phyloP scores from a whole-genome alignment of 805 yeast genomes.

The Metschnikowia koreensis region DNA sequence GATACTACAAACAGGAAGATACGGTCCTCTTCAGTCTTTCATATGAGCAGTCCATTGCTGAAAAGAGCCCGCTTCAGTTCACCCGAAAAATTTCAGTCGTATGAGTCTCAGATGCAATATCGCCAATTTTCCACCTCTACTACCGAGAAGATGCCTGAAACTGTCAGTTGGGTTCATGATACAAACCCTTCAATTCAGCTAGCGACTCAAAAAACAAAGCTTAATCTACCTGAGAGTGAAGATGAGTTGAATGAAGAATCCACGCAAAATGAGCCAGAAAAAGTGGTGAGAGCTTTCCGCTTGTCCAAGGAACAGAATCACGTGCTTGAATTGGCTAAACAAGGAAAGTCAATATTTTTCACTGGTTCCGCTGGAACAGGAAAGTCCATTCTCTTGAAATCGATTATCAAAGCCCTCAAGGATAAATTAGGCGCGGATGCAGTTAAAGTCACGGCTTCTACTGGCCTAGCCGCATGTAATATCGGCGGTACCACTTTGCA shows the following conservation, averaged over 20 bases:
- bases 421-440: conserved; percentile 38
- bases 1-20: not conserved
- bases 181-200: conserved; percentile 27
- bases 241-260: not conserved
- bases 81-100: conserved; percentile 9
- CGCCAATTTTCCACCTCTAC: conserved; percentile 9
- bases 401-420: conserved; percentile 48
- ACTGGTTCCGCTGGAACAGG: conserved; percentile 92
- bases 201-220: conserved; percentile 22
- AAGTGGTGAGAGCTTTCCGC: conserved; percentile 36
- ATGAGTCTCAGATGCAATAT: conserved; percentile 13
- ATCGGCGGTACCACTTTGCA: conserved; percentile 91
- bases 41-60: not conserved
- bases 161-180: not conserved
- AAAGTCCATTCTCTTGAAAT: conserved; percentile 66
- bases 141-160: not conserved
- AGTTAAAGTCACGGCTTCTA: conserved; percentile 91
- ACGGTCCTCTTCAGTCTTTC: not conserved
- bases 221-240: not conserved
- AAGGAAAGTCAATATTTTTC: conserved; percentile 58
- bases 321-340: conserved; percentile 60
- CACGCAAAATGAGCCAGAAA: conserved; percentile 8
- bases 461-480: conserved; percentile 93
- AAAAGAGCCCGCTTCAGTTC: conserved; percentile 5
- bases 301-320: conserved; percentile 58